These are phyloP conservation scores for Hypoxylon perforatum DNA, from an alignment of 495 filamentous ascomycete genomes.

Conservation along the genomic window DNA sequence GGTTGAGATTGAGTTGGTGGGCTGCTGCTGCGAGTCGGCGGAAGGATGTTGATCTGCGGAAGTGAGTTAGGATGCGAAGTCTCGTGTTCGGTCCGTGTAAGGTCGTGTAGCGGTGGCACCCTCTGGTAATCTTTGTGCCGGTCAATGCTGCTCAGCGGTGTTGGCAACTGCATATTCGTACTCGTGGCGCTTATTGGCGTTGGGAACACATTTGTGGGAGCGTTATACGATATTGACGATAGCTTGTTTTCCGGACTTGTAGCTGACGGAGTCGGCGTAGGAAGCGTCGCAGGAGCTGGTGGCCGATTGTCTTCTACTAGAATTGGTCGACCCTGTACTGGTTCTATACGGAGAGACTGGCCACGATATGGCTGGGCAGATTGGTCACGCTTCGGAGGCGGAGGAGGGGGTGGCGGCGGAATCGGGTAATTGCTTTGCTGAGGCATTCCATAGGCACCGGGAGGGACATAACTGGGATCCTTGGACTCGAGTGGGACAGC, in stretches of 20 bases:
- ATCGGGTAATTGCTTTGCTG: conserved; percentile 55
- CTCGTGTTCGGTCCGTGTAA: conserved; percentile 60
- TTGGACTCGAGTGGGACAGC: conserved; percentile 89
- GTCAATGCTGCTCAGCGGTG: conserved; percentile 46
- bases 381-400: conserved; percentile 57
- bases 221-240: conserved; percentile 62
- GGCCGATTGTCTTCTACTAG: conserved; percentile 61
- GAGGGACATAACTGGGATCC: conserved; percentile 71
- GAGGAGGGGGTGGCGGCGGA: conserved; percentile 44
- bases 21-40: conserved; percentile 59
- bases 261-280: conserved; percentile 56
- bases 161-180: conserved; percentile 59
- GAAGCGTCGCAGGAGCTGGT: conserved; percentile 59
- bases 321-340: conserved; percentile 62
- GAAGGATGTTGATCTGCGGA: conserved; percentile 58
- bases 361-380: conserved; percentile 63
- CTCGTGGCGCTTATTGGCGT: conserved; percentile 65
- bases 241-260: conserved; percentile 65
- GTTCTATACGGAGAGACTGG: conserved; percentile 65
- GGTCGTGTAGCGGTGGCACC: conserved; percentile 65
- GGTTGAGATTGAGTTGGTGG: conserved; percentile 48
- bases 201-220: conserved; percentile 58
- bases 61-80: conserved; percentile 47
- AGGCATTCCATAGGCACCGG: conserved; percentile 67
- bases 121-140: conserved; percentile 63